Percentiles rank a stretch among this genome's conserved stretches.
Conservation (phyloP, 768 basidiomycete species). For the Suillus discolor region DNA sequence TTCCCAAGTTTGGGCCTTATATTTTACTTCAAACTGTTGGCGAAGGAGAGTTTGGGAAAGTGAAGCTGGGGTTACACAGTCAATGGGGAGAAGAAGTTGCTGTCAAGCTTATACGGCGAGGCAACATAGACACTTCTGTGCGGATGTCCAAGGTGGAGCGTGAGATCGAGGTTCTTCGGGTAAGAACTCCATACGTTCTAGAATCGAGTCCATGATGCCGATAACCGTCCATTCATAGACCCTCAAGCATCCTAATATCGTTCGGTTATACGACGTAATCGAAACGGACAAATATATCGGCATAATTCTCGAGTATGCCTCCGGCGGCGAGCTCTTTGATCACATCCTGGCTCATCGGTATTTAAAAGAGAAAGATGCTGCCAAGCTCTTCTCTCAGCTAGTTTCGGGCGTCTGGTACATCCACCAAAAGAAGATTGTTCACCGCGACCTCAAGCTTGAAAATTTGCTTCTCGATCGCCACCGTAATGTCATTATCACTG, state of each 20-base stretch:
- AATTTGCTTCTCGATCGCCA: slow-evolving; percentile 96
- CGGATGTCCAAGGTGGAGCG: slow-evolving; percentile 95
- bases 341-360: slow-evolving; percentile 98
- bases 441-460: slow-evolving; percentile 98
- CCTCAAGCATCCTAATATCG: slow-evolving; percentile 97
- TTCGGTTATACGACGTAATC: slow-evolving; percentile 96
- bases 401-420: slow-evolving; percentile 99
- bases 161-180: slow-evolving; percentile 96
- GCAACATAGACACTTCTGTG: slow-evolving; percentile 84
- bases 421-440: slow-evolving; percentile 98
- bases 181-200: slow-evolving; percentile 39
- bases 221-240: slow-evolving; percentile 51
- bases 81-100: slow-evolving; percentile 98
- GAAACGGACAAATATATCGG: slow-evolving; percentile 99
- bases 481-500: slow-evolving; percentile 98
- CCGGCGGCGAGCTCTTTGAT: slow-evolving; percentile 98
- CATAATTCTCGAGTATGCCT: slow-evolving; percentile 98
- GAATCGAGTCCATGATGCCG: slow-evolving; percentile 1
- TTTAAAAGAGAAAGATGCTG: slow-evolving; percentile 91
- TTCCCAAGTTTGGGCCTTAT: slow-evolving; percentile 95
- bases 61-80: slow-evolving; percentile 94
- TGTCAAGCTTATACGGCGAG: slow-evolving; percentile 93
- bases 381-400: slow-evolving; percentile 96
- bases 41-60: slow-evolving; percentile 98
- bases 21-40: slow-evolving; percentile 94